Percentiles rank a stretch among this genome's conserved stretches.
These are phyloP conservation scores for Pseudogymnoascus sp. DNA, from an alignment of 2,329 filamentous ascomycete species.

Conservation along the genomic window DNA sequence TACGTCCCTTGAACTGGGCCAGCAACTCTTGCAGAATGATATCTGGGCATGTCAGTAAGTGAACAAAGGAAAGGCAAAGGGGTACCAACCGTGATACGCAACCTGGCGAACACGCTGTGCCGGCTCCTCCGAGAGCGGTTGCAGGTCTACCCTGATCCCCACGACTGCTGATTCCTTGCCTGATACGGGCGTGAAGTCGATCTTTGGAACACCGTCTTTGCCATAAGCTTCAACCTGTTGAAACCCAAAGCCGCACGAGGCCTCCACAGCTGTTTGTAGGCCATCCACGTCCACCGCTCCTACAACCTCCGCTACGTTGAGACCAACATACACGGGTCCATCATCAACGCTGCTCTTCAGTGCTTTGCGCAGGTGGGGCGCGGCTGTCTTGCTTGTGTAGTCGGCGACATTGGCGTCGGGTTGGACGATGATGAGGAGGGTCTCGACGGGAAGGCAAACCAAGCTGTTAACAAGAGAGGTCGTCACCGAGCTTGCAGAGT, in stretches of 20 bases:
- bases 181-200: background rate
- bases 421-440: constrained; percentile 65
- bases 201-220: background rate
- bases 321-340: constrained; percentile 14
- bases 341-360: constrained; percentile 27
- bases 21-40: constrained; percentile 39
- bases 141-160: background rate
- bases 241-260: background rate
- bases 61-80: constrained; percentile 8
- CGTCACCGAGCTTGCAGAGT: background rate
- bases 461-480: background rate
- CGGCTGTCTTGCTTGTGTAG: constrained; percentile 43
- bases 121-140: background rate
- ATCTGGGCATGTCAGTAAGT: constrained; percentile 27
- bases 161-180: background rate
- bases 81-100: background rate
- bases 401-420: constrained; percentile 64
- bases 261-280: constrained; percentile 37
- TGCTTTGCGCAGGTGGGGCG: constrained; percentile 35
- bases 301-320: constrained; percentile 48
- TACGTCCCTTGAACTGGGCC: constrained; percentile 36
- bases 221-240: background rate
- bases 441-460: background rate
- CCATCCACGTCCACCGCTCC: constrained; percentile 37
- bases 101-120: constrained; percentile 7